Evolutionary conservation across 805 yeast genomes (phyloP).

Genomic region (Wickerhamiella brachini): DNA sequence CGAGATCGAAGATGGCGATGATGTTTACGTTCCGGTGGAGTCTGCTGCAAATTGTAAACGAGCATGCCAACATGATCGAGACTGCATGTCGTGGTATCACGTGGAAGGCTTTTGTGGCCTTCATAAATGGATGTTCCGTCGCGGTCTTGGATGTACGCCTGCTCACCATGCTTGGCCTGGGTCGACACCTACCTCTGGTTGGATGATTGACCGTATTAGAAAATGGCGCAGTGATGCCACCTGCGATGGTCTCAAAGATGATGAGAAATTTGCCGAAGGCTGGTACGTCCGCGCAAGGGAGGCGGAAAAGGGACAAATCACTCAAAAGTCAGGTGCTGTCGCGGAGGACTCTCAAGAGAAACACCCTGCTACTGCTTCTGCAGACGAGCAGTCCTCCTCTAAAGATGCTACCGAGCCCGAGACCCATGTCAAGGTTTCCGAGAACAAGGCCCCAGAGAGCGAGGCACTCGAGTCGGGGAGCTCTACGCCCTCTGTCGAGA

Average conservation of each 20-base stretch:
- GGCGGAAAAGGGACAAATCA: neutral
- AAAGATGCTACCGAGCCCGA: too few relatives aligned
- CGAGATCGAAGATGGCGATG: constrained; percentile 21
- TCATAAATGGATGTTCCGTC: constrained; percentile 4
- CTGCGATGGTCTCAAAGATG: constrained; percentile 10
- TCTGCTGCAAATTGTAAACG: constrained; percentile 4
- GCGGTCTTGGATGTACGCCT: constrained; percentile 9
- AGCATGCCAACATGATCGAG: constrained; percentile 5
- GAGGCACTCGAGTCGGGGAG: too few relatives aligned
- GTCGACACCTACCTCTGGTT: constrained; percentile 17
- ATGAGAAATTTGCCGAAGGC: neutral
- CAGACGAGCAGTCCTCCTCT: too few relatives aligned
- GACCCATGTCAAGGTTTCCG: too few relatives aligned
- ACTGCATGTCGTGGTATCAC: constrained; percentile 13
- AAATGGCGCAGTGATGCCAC: constrained; percentile 11
- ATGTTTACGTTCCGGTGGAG: constrained; percentile 21
- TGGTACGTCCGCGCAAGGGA: neutral
- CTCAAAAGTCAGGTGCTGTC: too few relatives aligned
- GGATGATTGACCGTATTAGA: constrained; percentile 24
- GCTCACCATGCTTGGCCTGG: constrained; percentile 4
- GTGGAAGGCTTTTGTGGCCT: constrained; percentile 8
- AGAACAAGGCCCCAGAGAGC: too few relatives aligned
- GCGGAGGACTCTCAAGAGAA: too few relatives aligned
- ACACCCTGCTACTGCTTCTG: too few relatives aligned
- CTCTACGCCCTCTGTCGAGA: too few relatives aligned